Evolutionary conservation across 108 stramenopile genomes (phyloP).

Genomic region (Nitzschia sp.): DNA sequence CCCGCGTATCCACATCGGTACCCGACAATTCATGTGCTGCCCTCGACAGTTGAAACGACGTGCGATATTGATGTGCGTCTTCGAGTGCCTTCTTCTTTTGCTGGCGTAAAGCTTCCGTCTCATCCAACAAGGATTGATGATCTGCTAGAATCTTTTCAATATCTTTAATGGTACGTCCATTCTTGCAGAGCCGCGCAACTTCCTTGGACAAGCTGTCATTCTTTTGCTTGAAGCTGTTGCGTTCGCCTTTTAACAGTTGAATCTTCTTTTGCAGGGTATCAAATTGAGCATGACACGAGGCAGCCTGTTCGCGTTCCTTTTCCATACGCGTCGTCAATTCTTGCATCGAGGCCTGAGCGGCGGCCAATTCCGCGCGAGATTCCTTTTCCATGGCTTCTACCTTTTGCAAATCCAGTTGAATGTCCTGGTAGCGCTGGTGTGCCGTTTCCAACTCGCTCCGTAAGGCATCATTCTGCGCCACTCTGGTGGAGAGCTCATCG

Average conservation of each 20-base stretch:
- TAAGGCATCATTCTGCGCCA: constrained; percentile 34
- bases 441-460: constrained; percentile 31
- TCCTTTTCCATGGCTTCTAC: constrained; percentile 38
- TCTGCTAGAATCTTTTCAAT: constrained; percentile 56
- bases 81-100: constrained; percentile 60
- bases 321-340: constrained; percentile 34
- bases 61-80: constrained; percentile 51
- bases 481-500: constrained; percentile 24
- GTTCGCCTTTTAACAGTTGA: constrained; percentile 72
- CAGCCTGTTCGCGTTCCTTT: constrained; percentile 27
- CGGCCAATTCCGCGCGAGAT: constrained; percentile 46
- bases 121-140: constrained; percentile 44
- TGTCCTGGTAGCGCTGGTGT: constrained; percentile 12
- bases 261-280: constrained; percentile 44
- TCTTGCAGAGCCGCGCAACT: constrained; percentile 49
- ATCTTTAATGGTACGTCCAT: constrained; percentile 46
- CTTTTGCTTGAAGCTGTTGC: constrained; percentile 72
- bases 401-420: constrained; percentile 29
- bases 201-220: constrained; percentile 77
- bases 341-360: constrained; percentile 33
- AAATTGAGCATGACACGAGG: constrained; percentile 27
- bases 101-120: constrained; percentile 50
- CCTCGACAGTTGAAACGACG: constrained; percentile 47
- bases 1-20: constrained; percentile 33
- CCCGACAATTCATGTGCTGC: constrained; percentile 49